These are phyloP conservation scores for Rhexocercosporidium sp. DNA, from an alignment of 2,329 filamentous ascomycete genomes.

Conservation along the genomic window DNA sequence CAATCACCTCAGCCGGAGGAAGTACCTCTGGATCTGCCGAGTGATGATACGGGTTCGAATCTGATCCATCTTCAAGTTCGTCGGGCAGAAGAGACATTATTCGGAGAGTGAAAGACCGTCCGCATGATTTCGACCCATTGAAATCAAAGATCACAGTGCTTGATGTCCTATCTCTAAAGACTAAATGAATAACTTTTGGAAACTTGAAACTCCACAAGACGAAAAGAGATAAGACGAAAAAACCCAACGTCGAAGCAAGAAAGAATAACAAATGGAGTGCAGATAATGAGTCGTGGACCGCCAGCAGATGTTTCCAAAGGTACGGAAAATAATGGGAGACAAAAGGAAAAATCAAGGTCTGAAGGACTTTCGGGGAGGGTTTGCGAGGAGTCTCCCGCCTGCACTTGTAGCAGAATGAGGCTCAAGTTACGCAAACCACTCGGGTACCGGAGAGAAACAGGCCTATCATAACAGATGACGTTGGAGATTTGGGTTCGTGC, in stretches of 20 bases:
- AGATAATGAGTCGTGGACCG: slow-evolving; percentile 4
- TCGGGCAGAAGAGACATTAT: slow-evolving; percentile 17
- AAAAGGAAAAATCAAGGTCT: background rate
- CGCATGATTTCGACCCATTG: background rate
- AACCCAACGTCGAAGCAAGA: background rate
- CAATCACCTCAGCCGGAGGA: slow-evolving; percentile 19
- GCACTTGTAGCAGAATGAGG: background rate
- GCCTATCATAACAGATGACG: slow-evolving; percentile 4
- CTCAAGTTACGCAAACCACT: slow-evolving; percentile 3
- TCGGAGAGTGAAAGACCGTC: background rate
- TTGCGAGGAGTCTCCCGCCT: background rate
- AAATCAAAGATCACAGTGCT: background rate
- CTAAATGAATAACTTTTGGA: background rate
- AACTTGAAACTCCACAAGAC: background rate
- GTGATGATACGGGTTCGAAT: slow-evolving; percentile 8
- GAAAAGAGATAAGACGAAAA: background rate
- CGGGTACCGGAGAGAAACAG: background rate
- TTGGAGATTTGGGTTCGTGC: background rate
- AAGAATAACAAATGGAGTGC: background rate
- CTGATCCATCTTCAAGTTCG: slow-evolving; percentile 10
- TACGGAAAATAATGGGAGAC: background rate
- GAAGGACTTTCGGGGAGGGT: background rate
- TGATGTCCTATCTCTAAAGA: slow-evolving; percentile 1
- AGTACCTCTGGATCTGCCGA: slow-evolving; percentile 21
- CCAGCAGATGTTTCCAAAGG: slow-evolving; percentile 9